Evolutionary conservation across 768 basidiomycete species (phyloP), one percentile per base, ranked within the genome.

Genomic region (Mycena filopes): DNA sequence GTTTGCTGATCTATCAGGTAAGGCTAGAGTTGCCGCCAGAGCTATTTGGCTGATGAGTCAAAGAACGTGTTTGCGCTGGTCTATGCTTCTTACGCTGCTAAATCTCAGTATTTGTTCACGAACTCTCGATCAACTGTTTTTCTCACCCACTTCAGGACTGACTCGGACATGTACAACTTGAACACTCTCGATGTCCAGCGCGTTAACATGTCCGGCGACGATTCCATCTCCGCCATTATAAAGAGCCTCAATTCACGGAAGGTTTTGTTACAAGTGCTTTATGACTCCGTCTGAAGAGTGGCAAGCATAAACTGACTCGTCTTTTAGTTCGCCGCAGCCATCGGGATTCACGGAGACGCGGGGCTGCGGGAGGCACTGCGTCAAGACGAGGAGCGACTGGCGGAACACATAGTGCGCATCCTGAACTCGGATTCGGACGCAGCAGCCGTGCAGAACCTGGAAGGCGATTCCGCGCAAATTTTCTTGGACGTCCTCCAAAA

Each of bases 401-500:
- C 48, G 33, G 31, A 1, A 6, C 12, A 25, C 33, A 48, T 63
- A 20, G 7, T 38, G 8, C 36, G 18, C 20, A 58, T 58, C 15
- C 46, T 58, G 33, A 28, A 41, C 57, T 48, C 57, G 11, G 47
- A 28, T 6, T 38, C 57, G 8, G 46, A 58, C 4, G 36, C 46
- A 13, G 57, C 48, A 60, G 47, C 40, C 18, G 41, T 56, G 1
- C 46, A 56, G 8, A 49, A 31, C 3, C 54, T 63, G 5, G n/a
- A 42, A 36, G 55, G 54, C 23, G 46, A 56, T 20, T 31, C 48
- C 12, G 62, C 54, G 1, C 54, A 63, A 45, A 23, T 21, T 31
- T 55, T 56, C 21, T 21, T 63, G 15, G 62, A 63, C 50, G 54
- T 63, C 4, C 23, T 63, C 21, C 62, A 63, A 43, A 51, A 50